Evolutionary conservation across 257 asterid species (phyloP).

Genomic region (Penstemon newberryi): DNA sequence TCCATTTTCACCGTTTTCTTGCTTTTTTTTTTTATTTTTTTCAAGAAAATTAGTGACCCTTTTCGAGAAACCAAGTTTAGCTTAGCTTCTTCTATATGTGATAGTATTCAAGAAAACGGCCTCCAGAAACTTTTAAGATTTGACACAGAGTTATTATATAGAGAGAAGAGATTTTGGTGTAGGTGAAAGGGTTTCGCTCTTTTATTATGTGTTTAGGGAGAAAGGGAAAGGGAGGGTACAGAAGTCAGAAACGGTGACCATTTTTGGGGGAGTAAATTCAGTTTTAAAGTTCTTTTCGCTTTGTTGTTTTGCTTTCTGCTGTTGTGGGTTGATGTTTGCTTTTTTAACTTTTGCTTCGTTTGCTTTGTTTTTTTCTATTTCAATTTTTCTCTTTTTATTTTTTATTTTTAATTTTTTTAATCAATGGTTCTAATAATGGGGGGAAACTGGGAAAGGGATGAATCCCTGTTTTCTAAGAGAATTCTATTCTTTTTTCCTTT

Average conservation of each 20-base stretch:
- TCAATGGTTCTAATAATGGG: neutral
- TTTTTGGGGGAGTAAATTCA: slow-evolving; percentile 42
- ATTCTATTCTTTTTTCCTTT: no score
- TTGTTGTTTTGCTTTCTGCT: slow-evolving; percentile 42
- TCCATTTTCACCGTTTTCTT: slow-evolving; percentile 42
- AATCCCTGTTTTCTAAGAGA: no score
- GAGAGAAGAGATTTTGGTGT: slow-evolving; percentile 1
- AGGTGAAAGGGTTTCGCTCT: slow-evolving; percentile 25
- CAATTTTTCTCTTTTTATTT: neutral
- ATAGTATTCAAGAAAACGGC: slow-evolving; percentile 4
- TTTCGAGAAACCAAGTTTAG: slow-evolving; percentile 11
- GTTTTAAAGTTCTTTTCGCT: slow-evolving; percentile 41
- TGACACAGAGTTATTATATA: neutral
- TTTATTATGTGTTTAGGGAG: slow-evolving; percentile 28
- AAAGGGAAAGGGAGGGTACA: slow-evolving; percentile 42
- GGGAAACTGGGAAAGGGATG: slow-evolving; percentile 19
- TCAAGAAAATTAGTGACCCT: slow-evolving; percentile 25
- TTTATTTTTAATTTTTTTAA: slow-evolving; percentile 16
- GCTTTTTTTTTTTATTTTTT: neutral
- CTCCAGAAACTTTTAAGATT: slow-evolving; percentile 26
- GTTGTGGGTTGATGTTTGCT: slow-evolving; percentile 11
- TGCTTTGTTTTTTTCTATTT: slow-evolving; percentile 17
- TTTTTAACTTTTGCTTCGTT: slow-evolving; percentile 21
- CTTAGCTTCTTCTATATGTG: neutral
- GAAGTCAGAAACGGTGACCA: slow-evolving; percentile 49